Conservation (phyloP, 176 grass and related monocot genomes). For the Urochloa ruziziensis region DNA sequence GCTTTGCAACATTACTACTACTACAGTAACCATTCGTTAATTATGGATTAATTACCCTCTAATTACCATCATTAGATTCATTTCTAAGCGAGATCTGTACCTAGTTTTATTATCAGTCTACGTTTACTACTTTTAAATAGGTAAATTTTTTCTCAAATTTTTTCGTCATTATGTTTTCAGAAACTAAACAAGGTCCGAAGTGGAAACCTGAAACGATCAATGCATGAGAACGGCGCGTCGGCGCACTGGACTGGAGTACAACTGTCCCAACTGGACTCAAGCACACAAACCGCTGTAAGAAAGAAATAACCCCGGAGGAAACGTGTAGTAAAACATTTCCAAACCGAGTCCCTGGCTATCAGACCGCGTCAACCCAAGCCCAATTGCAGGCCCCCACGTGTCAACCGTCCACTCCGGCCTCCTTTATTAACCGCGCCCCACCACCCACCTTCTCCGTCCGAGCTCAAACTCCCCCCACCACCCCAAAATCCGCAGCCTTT, state of each 20-base stretch:
- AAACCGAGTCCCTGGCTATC: not conserved
- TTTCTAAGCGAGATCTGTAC: too few species aligned
- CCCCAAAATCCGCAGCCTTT: not conserved
- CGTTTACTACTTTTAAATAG: too few species aligned
- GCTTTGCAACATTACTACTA: too few species aligned
- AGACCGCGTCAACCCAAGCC: not conserved
- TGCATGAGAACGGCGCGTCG: not conserved
- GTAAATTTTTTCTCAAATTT: too few species aligned
- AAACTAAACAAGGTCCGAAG: not conserved
- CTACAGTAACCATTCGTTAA: too few species aligned
- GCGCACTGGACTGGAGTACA: not conserved
- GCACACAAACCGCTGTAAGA: not conserved
- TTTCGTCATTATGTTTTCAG: too few species aligned
- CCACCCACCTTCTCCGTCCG: not conserved
- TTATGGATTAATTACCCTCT: too few species aligned
- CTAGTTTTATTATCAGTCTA: too few species aligned
- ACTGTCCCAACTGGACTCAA: not conserved
- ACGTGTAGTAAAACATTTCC: not conserved
- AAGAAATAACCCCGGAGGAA: not conserved
- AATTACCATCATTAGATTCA: too few species aligned
- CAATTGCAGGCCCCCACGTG: not conserved
- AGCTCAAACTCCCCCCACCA: not conserved
- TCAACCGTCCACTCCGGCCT: not conserved
- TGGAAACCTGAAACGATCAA: not conserved
- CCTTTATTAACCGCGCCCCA: slow-evolving; percentile 38